Conservation (phyloP, 805 yeast species). For the Yarrowia sp. region DNA sequence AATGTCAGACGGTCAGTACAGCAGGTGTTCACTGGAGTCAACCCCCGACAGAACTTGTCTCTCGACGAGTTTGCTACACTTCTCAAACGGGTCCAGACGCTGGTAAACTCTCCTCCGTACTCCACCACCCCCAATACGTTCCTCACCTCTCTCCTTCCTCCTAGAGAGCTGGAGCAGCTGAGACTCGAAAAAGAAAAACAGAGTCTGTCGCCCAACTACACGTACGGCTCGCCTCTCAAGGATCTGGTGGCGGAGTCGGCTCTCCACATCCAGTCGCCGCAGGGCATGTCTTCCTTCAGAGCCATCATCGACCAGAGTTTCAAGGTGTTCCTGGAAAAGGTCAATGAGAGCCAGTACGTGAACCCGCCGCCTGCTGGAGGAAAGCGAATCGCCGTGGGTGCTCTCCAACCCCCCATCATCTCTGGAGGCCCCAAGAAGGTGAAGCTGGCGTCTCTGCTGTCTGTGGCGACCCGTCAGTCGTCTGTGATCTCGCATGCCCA, state of each 20-base stretch:
- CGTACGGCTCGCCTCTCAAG: conserved; percentile 43
- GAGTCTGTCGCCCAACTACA: conserved; percentile 35
- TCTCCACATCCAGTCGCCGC: conserved; percentile 55
- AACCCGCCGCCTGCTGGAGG: conserved; percentile 4
- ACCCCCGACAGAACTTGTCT: conserved; percentile 75
- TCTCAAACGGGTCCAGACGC: conserved; percentile 49
- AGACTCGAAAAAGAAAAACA: conserved; percentile 18
- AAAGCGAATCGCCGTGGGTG: conserved; percentile 17
- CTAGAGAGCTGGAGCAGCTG: conserved; percentile 59
- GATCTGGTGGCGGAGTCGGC: conserved; percentile 52
- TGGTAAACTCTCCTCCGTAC: conserved; percentile 51
- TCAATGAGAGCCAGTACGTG: conserved; percentile 40
- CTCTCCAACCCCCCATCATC: conserved; percentile 38
- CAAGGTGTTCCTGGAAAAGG: conserved; percentile 55
- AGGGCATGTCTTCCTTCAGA: conserved; percentile 53
- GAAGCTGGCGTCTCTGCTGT: conserved; percentile 74
- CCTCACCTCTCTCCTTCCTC: conserved; percentile 55
- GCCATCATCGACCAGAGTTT: conserved; percentile 52
- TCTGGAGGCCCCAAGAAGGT: conserved; percentile 48
- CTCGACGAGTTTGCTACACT: conserved; percentile 61
- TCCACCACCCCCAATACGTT: conserved; percentile 44
- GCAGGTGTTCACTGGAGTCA: conserved; percentile 65
- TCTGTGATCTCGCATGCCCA: conserved; percentile 57
- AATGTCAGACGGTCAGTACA: conserved; percentile 63
- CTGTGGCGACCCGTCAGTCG: conserved; percentile 71